A percentile compares a stretch with the other conserved stretches of the same genome.
These are phyloP conservation scores for Geotrichum ghanense DNA, from an alignment of 805 yeast genomes.

Conservation along the genomic window DNA sequence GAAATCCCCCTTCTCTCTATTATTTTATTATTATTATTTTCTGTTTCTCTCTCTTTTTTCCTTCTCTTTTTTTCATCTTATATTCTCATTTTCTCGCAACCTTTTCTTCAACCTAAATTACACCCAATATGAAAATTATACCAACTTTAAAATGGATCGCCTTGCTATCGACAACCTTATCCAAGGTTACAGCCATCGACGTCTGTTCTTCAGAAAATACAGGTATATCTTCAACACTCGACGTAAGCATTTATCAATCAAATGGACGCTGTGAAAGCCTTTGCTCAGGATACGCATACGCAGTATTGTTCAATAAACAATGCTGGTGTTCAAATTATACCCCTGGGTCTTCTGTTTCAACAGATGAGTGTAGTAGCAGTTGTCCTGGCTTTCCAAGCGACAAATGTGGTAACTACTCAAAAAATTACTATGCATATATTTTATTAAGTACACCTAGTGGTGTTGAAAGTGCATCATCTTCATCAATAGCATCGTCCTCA, in stretches of 20 bases:
- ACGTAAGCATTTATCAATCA: constrained; percentile 26
- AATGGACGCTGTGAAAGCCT: constrained; percentile 41
- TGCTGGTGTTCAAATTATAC: constrained; percentile 54
- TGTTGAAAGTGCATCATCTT: constrained; percentile 16
- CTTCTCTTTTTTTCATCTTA: not conserved
- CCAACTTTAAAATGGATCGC: not conserved
- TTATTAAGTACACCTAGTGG: constrained; percentile 28
- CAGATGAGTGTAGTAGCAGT: constrained; percentile 24
- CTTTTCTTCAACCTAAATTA: not conserved
- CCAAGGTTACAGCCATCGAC: not conserved
- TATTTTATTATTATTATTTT: too few relatives aligned
- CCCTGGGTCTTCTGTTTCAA: constrained; percentile 32
- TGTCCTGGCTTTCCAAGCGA: constrained; percentile 39
- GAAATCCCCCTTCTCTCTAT: too few relatives aligned
- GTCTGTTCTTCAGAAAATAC: constrained; percentile 1
- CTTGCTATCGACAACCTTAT: not conserved
- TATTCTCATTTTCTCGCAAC: not conserved
- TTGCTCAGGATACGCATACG: constrained; percentile 41
- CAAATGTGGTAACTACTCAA: constrained; percentile 31
- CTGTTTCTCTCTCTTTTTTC: not conserved
- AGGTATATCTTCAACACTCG: not conserved
- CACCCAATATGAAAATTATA: not conserved
- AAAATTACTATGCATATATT: constrained; percentile 45
- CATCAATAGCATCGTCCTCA: constrained; percentile 14
- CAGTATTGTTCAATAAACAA: constrained; percentile 36